These are phyloP conservation scores for Oehlia diaphana DNA, from an alignment of 192 early-diverging fungal genomes.

Conservation along the genomic window DNA sequence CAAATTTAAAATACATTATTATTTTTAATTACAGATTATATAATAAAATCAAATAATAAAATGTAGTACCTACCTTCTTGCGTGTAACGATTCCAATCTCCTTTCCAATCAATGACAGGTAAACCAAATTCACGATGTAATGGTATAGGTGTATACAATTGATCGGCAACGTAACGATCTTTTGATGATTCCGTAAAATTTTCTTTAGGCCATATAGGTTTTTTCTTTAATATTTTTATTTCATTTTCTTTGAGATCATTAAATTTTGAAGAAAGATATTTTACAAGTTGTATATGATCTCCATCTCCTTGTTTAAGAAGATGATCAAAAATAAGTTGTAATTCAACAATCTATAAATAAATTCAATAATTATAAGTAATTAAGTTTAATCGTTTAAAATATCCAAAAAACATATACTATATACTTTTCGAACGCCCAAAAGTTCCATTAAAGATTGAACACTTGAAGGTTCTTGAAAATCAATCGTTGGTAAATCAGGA, in stretches of 20 bases:
- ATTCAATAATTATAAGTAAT: too few species aligned
- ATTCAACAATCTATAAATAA: constrained; percentile 64
- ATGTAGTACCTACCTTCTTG: constrained; percentile 35
- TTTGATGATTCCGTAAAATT: constrained; percentile 35
- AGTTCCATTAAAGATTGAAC: constrained; percentile 58
- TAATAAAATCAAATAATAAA: too few species aligned
- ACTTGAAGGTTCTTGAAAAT: constrained; percentile 43
- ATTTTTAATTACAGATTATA: too few species aligned
- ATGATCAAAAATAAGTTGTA: constrained; percentile 82
- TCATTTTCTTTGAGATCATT: constrained; percentile 64
- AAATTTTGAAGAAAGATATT: constrained; percentile 64
- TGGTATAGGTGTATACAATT: too few species aligned
- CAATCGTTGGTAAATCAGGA: constrained; percentile 77
- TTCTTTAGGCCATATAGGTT: constrained; percentile 66
- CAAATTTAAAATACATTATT: neutral
- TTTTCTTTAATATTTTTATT: constrained; percentile 56
- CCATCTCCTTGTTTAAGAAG: constrained; percentile 71
- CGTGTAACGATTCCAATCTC: constrained; percentile 39
- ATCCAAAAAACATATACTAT: too few species aligned
- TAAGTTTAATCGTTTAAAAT: too few species aligned
- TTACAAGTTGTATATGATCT: constrained; percentile 81
- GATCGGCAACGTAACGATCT: too few species aligned
- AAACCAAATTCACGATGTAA: constrained; percentile 54
- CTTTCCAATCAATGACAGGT: constrained; percentile 70
- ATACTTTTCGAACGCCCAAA: constrained; percentile 76